phyloP scores from a whole-genome alignment of 2,329 filamentous ascomycete species.

The Fusarium veterinarium region DNA sequence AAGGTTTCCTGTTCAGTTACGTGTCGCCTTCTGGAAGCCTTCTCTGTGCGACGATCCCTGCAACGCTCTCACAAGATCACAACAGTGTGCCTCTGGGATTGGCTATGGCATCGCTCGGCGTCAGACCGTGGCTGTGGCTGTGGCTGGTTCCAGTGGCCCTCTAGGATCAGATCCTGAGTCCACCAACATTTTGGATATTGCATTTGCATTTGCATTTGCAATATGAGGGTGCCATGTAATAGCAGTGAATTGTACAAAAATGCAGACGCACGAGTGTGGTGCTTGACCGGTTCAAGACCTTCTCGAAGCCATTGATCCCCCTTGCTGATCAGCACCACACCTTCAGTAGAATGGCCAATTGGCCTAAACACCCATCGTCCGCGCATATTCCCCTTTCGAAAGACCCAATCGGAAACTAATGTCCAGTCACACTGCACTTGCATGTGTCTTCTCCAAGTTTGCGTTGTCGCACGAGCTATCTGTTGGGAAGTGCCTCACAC shows the following conservation, averaged over 20 bases:
- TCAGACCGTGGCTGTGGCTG: constrained; percentile 18
- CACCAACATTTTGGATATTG: not conserved
- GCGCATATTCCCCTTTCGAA: not conserved
- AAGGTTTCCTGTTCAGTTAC: constrained; percentile 10
- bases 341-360: not conserved
- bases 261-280: not conserved
- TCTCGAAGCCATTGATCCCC: constrained; percentile 2
- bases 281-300: not conserved
- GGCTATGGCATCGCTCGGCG: not conserved
- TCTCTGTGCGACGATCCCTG: not conserved
- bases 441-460: constrained; percentile 2
- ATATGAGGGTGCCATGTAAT: not conserved
- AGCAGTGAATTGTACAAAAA: not conserved
- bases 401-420: not conserved
- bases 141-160: not conserved
- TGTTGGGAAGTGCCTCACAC: not conserved
- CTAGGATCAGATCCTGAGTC: constrained; percentile 1
- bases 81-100: not conserved
- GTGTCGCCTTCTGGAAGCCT: constrained; percentile 12
- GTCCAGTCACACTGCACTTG: not conserved
- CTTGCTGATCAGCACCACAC: not conserved
- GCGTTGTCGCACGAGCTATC: not conserved
- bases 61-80: constrained; percentile 1
- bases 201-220: not conserved
- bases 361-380: not conserved